phyloP scores from a whole-genome alignment of 352 stramenopile species.

The Pythium periplocum region DNA sequence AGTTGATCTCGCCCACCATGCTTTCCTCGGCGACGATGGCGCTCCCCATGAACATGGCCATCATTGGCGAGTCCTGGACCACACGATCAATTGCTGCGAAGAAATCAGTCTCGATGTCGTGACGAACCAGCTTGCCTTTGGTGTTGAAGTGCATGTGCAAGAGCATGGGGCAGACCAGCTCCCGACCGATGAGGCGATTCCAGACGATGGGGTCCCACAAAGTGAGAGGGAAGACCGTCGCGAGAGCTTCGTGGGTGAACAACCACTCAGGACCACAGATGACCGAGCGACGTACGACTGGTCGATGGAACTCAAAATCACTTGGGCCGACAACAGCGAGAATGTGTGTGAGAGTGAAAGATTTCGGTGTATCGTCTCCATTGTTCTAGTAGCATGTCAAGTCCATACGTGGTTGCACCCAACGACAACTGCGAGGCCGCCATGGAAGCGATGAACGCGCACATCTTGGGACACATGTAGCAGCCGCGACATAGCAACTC shows the following conservation, averaged over 20 bases:
- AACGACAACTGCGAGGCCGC: no score
- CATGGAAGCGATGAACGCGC: no score
- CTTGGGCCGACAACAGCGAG: neutral
- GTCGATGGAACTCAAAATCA: slow-evolving; percentile 6
- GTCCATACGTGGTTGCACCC: no score
- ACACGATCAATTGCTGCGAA: neutral
- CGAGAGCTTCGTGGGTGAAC: slow-evolving; percentile 8
- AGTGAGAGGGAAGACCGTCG: slow-evolving; percentile 7
- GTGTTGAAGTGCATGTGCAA: slow-evolving; percentile 6
- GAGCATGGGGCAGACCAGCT: slow-evolving; percentile 2
- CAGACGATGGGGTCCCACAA: slow-evolving; percentile 4
- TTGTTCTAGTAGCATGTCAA: no score
- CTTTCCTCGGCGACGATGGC: neutral
- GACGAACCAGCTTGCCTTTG: neutral
- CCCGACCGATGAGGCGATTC: slow-evolving; percentile 5
- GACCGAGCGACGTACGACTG: neutral
- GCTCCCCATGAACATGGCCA: neutral
- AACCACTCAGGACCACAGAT: no score
- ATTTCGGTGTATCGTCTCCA: no score
- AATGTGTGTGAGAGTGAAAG: no score
- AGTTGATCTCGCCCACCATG: neutral
- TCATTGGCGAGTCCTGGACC: neutral
- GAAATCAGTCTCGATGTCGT: slow-evolving; percentile 8
- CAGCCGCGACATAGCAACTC: no score
- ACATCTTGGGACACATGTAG: no score